A percentile compares a stretch with the other conserved stretches of the same genome.
These are phyloP conservation scores for Phalaenopsis equestris DNA, from an alignment of 106 monocot species.

Conservation along the genomic window DNA sequence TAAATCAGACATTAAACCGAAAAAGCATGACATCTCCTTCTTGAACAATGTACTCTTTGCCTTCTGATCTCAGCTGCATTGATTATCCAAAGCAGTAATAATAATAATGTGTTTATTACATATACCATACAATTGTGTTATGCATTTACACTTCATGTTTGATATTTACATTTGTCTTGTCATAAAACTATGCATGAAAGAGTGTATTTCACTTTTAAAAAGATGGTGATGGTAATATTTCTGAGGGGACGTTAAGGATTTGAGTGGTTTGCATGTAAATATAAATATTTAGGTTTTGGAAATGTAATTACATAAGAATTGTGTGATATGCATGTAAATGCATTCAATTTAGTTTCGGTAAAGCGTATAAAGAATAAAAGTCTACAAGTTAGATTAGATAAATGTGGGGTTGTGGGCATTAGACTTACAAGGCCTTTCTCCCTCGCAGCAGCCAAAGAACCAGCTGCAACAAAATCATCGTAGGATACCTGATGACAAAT, in stretches of 20 bases:
- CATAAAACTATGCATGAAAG: too few relatives aligned
- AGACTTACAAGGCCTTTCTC: constrained; percentile 94
- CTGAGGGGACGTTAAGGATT: too few relatives aligned
- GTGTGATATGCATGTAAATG: too few relatives aligned
- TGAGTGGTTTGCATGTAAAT: too few relatives aligned
- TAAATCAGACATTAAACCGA: constrained; percentile 77
- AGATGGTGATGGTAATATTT: too few relatives aligned
- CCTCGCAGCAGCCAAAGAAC: constrained; percentile 86
- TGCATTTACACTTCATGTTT: too few relatives aligned
- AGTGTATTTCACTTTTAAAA: too few relatives aligned
- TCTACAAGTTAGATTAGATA: not conserved
- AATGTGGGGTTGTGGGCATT: constrained; percentile 1
- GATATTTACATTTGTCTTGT: too few relatives aligned
- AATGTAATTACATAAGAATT: too few relatives aligned
- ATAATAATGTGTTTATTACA: not conserved
- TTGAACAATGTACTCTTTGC: constrained; percentile 89
- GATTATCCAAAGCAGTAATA: not conserved
- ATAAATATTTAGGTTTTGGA: too few relatives aligned
- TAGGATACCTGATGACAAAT: constrained; percentile 60
- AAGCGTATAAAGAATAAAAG: not conserved
- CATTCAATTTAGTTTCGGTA: too few relatives aligned
- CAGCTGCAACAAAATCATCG: constrained; percentile 82
- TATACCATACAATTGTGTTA: too few relatives aligned
- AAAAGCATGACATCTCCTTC: constrained; percentile 99
- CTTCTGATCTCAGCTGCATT: constrained; percentile 89